These are phyloP conservation scores for Lactarius akahatsu DNA, from an alignment of 768 basidiomycete species.

Conservation along the genomic window DNA sequence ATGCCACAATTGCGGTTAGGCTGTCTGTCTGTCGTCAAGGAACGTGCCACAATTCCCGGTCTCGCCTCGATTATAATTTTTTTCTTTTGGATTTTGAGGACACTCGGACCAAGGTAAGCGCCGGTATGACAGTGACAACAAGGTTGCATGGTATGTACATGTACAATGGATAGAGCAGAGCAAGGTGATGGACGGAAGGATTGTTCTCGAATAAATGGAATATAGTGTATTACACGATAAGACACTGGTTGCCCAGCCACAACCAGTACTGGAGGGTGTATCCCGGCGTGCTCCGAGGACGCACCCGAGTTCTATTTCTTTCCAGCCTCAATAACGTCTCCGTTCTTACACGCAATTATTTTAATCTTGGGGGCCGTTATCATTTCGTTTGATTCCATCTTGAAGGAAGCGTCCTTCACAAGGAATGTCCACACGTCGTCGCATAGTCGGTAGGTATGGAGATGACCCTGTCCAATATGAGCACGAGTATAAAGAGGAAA, in stretches of 20 bases:
- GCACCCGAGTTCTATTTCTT: slow-evolving; percentile 55
- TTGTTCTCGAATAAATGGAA: slow-evolving; percentile 14
- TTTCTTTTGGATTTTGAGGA: background rate
- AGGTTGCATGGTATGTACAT: slow-evolving; percentile 1
- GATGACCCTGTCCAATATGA: slow-evolving; percentile 56
- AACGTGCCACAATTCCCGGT: background rate
- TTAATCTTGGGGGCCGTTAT: slow-evolving; percentile 80
- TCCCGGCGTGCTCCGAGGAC: background rate
- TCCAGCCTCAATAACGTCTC: slow-evolving; percentile 78
- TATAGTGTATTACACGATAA: slow-evolving; percentile 22
- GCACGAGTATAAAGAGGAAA: slow-evolving; percentile 5
- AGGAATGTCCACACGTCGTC: slow-evolving; percentile 99
- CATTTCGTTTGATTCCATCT: slow-evolving; percentile 90
- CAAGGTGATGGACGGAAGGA: background rate
- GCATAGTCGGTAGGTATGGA: slow-evolving; percentile 88
- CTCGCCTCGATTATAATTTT: background rate
- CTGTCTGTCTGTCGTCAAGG: background rate
- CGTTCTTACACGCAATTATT: slow-evolving; percentile 98
- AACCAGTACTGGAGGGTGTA: background rate
- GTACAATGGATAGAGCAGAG: slow-evolving; percentile 16
- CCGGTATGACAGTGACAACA: slow-evolving; percentile 4
- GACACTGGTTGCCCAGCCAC: background rate
- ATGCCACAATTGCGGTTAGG: background rate
- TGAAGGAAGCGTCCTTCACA: slow-evolving; percentile 88
- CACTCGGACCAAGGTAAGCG: slow-evolving; percentile 2